These are phyloP conservation scores for Rhizomucor miehei DNA, from an alignment of 371 early-diverging fungal genomes.

Conservation along the genomic window DNA sequence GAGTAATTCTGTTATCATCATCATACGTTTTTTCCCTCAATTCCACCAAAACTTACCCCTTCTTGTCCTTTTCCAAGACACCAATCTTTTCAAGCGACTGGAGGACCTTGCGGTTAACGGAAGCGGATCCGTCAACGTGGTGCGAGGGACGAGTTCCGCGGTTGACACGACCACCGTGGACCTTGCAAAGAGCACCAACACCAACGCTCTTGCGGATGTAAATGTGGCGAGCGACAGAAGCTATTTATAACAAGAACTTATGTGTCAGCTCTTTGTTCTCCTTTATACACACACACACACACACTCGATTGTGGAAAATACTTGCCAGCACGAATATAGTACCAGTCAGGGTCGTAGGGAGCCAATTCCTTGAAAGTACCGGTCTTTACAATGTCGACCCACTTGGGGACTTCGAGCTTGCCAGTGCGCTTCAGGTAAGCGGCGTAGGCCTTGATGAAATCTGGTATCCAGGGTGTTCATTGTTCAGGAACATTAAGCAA, in stretches of 20 bases:
- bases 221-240: slow-evolving; percentile 96
- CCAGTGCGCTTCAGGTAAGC: slow-evolving; percentile 98
- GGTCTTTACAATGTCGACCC: slow-evolving; percentile 98
- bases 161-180: slow-evolving; percentile 91
- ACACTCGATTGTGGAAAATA: not conserved
- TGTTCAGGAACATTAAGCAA: no score
- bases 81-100: slow-evolving; percentile 98
- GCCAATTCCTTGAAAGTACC: slow-evolving; percentile 94
- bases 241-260: no score
- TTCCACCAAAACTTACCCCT: slow-evolving; percentile 57
- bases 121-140: slow-evolving; percentile 86
- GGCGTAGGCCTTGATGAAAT: slow-evolving; percentile 96
- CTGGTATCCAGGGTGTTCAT: slow-evolving; percentile 12
- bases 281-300: no score
- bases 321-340: slow-evolving; percentile 93
- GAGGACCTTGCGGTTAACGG: slow-evolving; percentile 92
- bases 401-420: slow-evolving; percentile 97
- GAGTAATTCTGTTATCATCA: no score
- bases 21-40: no score
- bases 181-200: slow-evolving; percentile 92
- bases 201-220: slow-evolving; percentile 95
- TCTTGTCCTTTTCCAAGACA: slow-evolving; percentile 89
- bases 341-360: slow-evolving; percentile 99
- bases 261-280: no score
- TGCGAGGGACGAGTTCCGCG: slow-evolving; percentile 94